phyloP scores from a whole-genome alignment of 371 early-diverging fungal genomes.

The Mortierella sp. region DNA sequence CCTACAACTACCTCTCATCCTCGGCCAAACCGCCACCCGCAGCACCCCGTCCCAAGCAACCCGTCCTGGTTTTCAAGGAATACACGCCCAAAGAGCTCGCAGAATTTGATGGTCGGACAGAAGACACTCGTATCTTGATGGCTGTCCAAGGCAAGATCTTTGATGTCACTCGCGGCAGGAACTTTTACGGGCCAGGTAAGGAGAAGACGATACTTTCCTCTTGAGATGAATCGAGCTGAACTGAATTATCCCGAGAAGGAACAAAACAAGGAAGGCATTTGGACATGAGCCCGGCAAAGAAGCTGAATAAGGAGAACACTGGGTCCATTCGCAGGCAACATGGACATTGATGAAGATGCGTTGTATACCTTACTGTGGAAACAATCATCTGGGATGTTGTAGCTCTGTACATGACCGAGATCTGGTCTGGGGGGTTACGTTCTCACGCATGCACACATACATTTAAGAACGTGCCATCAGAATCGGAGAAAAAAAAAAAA shows the following conservation, averaged over 20 bases:
- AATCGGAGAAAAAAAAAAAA: no score
- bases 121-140: constrained; percentile 74
- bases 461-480: no score
- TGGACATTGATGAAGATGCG: no score
- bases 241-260: not conserved
- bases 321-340: no score
- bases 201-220: not conserved
- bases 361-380: no score
- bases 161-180: constrained; percentile 87
- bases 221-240: not conserved
- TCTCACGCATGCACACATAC: no score
- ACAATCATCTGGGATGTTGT: no score
- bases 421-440: not conserved
- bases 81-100: constrained; percentile 79
- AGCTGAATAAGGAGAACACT: no score
- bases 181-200: constrained; percentile 93
- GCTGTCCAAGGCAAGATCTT: constrained; percentile 88
- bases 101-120: constrained; percentile 67
- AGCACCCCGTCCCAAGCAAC: constrained; percentile 43
- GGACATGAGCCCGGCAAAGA: no score
- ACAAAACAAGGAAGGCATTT: not conserved
- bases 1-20: constrained; percentile 22
- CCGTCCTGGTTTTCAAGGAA: constrained; percentile 53
- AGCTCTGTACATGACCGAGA: no score
- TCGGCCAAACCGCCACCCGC: constrained; percentile 25